Percentiles rank a stretch among this genome's conserved stretches.
Evolutionary conservation across 2,329 filamentous ascomycete species (phyloP).

Genomic region (Clarireedia hainanense): DNA sequence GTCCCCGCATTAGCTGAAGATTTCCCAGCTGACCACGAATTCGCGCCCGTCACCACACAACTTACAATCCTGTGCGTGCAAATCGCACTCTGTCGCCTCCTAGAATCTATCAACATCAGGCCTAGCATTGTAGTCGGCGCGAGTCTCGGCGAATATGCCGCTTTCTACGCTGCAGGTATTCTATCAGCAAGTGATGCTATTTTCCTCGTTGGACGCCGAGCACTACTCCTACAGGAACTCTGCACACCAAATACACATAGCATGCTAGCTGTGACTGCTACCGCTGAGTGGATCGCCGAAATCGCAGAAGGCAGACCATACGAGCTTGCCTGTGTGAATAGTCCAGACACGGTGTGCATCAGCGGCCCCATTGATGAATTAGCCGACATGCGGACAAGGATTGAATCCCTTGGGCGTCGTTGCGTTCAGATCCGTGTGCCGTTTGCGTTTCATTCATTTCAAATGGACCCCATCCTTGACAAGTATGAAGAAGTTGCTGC

Average conservation of each 20-base stretch:
- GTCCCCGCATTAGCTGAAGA: not conserved
- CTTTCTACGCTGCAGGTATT: conserved; percentile 61
- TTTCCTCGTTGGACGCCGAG: conserved; percentile 60
- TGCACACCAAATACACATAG: conserved; percentile 59
- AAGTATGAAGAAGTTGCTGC: conserved; percentile 47
- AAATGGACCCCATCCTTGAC: conserved; percentile 53
- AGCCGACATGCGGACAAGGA: conserved; percentile 36
- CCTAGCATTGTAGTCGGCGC: conserved; percentile 40
- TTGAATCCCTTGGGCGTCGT: conserved; percentile 35
- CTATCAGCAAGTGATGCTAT: conserved; percentile 63
- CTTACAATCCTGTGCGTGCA: not conserved
- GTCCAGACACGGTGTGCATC: not conserved
- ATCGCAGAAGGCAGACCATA: not conserved
- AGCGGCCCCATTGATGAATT: conserved; percentile 35
- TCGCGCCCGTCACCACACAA: not conserved
- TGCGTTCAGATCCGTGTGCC: conserved; percentile 55
- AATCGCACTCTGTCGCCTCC: not conserved
- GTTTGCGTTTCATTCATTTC: conserved; percentile 57
- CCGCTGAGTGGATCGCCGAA: conserved; percentile 26
- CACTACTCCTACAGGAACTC: conserved; percentile 52
- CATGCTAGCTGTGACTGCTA: conserved; percentile 52
- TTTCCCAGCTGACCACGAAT: not conserved
- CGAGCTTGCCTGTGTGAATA: conserved; percentile 1
- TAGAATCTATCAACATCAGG: not conserved
- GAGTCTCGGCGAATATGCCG: conserved; percentile 43